Conservation (phyloP, 495 filamentous ascomycete genomes). For the Emericellopsis terricola region DNA sequence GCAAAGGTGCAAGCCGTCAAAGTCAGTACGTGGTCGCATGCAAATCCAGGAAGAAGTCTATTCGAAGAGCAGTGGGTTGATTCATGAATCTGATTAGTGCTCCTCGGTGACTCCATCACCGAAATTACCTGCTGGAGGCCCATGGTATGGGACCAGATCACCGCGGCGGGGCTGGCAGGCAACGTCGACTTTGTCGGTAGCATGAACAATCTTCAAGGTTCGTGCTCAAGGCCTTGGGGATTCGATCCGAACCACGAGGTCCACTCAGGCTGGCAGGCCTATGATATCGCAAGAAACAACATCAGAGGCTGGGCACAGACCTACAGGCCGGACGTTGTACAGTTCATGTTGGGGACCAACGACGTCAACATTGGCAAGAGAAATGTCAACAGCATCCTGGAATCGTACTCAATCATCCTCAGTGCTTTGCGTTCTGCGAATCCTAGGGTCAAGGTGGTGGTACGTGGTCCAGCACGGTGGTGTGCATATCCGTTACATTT, state of each 20-base stretch:
- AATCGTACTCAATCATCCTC: constrained; percentile 16
- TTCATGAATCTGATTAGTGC: constrained; percentile 9
- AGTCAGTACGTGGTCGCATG: not conserved
- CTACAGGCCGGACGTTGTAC: constrained; percentile 18
- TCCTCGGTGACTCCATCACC: constrained; percentile 18
- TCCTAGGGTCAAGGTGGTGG: constrained; percentile 13
- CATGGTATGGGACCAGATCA: constrained; percentile 13
- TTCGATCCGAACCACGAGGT: constrained; percentile 17
- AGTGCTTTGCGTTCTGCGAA: constrained; percentile 14
- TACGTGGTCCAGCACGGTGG: constrained; percentile 4
- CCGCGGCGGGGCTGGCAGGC: constrained; percentile 8
- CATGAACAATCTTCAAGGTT: constrained; percentile 10
- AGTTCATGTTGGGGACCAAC: constrained; percentile 23
- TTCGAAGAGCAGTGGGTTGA: not conserved
- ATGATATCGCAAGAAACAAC: constrained; percentile 19
- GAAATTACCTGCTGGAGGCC: constrained; percentile 19
- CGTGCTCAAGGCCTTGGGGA: constrained; percentile 6
- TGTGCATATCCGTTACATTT: no score
- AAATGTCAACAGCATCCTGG: constrained; percentile 12
- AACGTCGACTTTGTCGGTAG: constrained; percentile 18
- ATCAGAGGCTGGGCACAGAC: constrained; percentile 14
- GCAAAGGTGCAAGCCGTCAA: not conserved
- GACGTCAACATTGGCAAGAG: constrained; percentile 14
- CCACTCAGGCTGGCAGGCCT: constrained; percentile 19
- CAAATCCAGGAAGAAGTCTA: not conserved